phyloP scores from a whole-genome alignment of 139 green algal species.

The Chlamydomonas sp. region DNA sequence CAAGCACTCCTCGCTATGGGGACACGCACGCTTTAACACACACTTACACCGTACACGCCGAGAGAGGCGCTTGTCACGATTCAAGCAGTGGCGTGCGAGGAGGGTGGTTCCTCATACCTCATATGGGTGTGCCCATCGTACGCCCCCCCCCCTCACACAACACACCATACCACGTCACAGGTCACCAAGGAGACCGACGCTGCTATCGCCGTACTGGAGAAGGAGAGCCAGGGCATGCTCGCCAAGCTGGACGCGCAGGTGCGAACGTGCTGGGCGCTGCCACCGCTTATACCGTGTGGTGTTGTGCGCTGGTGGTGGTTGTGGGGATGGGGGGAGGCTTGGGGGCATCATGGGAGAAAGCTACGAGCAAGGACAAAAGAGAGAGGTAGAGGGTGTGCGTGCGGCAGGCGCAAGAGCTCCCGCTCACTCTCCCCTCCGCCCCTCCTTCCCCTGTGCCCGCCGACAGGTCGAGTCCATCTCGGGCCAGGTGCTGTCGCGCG shows the following conservation, averaged over 20 bases:
- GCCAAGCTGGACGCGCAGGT: slow-evolving; percentile 64
- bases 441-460: neutral
- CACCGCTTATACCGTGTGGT: neutral
- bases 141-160: no score
- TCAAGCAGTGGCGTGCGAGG: neutral
- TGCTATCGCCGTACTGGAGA: slow-evolving; percentile 54
- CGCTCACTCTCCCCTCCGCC: no score
- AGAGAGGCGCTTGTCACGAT: no score
- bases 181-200: slow-evolving; percentile 54
- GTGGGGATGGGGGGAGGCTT: neutral
- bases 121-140: no score
- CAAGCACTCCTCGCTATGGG: no score
- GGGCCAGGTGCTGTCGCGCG: slow-evolving; percentile 62
- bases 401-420: neutral
- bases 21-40: no score
- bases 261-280: neutral
- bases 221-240: slow-evolving; percentile 65
- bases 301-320: neutral
- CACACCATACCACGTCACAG: no score
- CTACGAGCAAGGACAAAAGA: neutral
- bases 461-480: slow-evolving; percentile 69
- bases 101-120: no score
- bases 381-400: neutral
- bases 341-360: neutral
- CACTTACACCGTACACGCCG: no score